A percentile compares a stretch with the other conserved stretches of the same genome.
phyloP scores from a whole-genome alignment of 2,329 filamentous ascomycete species.

The Proliferodiscus dingleyae region DNA sequence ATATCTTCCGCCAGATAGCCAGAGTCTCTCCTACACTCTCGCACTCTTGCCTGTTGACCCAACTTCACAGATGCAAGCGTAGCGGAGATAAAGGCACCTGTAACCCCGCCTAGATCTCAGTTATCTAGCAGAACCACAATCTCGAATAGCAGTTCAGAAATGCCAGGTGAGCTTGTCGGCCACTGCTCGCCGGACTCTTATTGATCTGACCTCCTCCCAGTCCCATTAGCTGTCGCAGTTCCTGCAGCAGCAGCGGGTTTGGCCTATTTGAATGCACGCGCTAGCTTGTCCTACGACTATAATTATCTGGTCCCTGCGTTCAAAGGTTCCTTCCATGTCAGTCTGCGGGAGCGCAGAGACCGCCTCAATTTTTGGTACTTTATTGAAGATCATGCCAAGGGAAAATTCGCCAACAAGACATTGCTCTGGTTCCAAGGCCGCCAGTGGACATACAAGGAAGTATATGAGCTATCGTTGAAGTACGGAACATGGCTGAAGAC shows the following conservation, averaged over 20 bases:
- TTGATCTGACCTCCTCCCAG: constrained; percentile 30
- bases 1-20: no score
- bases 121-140: no score
- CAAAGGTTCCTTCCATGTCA: constrained; percentile 39
- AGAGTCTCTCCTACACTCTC: no score
- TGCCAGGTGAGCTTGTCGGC: constrained; percentile 21
- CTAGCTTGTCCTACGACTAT: constrained; percentile 61
- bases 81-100: background rate
- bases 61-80: constrained; percentile 4
- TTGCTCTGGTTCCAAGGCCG: constrained; percentile 66
- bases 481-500: constrained; percentile 73
- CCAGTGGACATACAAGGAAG: constrained; percentile 68
- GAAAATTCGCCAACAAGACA: constrained; percentile 45
- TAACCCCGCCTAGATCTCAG: background rate
- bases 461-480: constrained; percentile 64
- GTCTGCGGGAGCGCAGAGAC: constrained; percentile 50
- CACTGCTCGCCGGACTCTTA: background rate
- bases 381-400: constrained; percentile 62
- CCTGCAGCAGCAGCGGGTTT: constrained; percentile 61
- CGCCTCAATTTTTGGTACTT: constrained; percentile 69
- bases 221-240: constrained; percentile 49
- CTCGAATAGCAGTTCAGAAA: no score
- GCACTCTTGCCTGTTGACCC: no score
- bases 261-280: constrained; percentile 75
- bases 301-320: constrained; percentile 52